Conservation (phyloP, 345 rosid species). For the Pugionium dolabratum region DNA sequence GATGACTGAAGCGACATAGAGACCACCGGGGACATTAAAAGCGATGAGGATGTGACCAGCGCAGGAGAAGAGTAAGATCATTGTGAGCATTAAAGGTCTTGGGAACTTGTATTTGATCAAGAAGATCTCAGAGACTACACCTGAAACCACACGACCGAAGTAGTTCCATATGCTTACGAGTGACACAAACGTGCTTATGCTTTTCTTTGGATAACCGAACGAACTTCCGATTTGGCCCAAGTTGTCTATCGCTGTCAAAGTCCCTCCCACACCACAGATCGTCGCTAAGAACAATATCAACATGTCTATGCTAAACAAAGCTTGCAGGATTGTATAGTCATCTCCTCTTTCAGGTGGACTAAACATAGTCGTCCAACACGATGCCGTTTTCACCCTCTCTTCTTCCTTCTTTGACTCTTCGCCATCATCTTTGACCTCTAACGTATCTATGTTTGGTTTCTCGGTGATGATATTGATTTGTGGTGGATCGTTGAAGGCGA, state of each 20-base stretch:
- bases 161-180: slow-evolving; percentile 62
- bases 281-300: slow-evolving; percentile 50
- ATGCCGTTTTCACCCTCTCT: slow-evolving; percentile 32
- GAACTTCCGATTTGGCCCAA: slow-evolving; percentile 53
- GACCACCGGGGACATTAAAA: slow-evolving; percentile 51
- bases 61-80: slow-evolving; percentile 45
- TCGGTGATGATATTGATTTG: slow-evolving; percentile 40
- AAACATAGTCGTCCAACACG: slow-evolving; percentile 44
- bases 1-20: slow-evolving; percentile 52
- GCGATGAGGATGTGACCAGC: slow-evolving; percentile 52
- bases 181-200: slow-evolving; percentile 51
- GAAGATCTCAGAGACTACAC: slow-evolving; percentile 51
- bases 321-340: slow-evolving; percentile 56
- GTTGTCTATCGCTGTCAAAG: slow-evolving; percentile 49
- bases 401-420: neutral
- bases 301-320: slow-evolving; percentile 59
- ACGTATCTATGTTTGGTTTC: slow-evolving; percentile 7
- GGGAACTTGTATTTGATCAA: slow-evolving; percentile 50
- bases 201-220: slow-evolving; percentile 45
- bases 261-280: slow-evolving; percentile 53
- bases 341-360: slow-evolving; percentile 58
- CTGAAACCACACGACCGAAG: slow-evolving; percentile 53
- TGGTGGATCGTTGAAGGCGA: slow-evolving; percentile 32
- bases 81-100: slow-evolving; percentile 47
- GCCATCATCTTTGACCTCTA: slow-evolving; percentile 1